Evolutionary conservation across 176 grass and related monocot species (phyloP).

Genomic region (Avena atlantica): DNA sequence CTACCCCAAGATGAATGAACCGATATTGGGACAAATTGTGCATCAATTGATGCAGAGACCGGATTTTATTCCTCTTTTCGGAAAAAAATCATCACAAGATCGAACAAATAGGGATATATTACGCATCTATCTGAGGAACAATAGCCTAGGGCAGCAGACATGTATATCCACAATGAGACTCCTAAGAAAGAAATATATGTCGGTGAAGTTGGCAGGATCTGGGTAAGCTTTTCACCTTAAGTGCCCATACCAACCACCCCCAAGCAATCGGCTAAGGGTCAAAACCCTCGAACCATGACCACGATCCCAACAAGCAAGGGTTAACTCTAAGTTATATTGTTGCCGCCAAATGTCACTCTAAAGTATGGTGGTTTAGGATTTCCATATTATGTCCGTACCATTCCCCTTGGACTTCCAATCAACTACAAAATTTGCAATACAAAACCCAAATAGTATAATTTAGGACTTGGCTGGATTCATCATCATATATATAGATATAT

Average conservation of each 20-base stretch:
- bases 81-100: not conserved
- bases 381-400: not conserved
- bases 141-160: not conserved
- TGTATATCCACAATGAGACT: not conserved
- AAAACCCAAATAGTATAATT: conserved; percentile 8
- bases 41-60: too few relatives aligned
- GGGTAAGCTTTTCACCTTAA: not conserved
- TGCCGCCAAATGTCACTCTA: not conserved
- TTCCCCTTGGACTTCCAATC: not conserved
- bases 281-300: not conserved
- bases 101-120: not conserved
- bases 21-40: not conserved
- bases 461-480: conserved; percentile 8
- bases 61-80: too few relatives aligned
- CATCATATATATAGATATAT: conserved; percentile 40
- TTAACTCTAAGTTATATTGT: not conserved
- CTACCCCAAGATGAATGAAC: not conserved
- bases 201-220: not conserved
- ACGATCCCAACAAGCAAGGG: not conserved
- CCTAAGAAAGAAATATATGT: not conserved
- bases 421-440: conserved; percentile 18
- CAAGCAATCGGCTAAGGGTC: not conserved
- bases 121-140: not conserved
- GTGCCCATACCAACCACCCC: not conserved
- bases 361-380: not conserved